Base-by-base conservation (phyloP, 164 flowering plant genomes). In the Stephania cephalantha region DNA sequence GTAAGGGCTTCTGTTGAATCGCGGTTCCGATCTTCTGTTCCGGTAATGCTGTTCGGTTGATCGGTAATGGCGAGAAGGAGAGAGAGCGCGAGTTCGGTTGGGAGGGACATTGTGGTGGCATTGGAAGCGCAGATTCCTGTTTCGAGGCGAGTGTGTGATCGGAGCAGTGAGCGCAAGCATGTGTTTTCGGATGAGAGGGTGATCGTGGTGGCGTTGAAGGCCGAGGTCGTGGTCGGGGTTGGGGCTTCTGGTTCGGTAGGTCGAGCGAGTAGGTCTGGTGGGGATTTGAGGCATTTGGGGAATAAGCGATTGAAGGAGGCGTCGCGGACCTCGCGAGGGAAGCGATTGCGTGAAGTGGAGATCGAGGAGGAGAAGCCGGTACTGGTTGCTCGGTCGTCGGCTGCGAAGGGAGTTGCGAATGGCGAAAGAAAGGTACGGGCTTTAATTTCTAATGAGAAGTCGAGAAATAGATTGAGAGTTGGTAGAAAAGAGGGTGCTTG, bases 71-170 rank as follows among this genome's bases (percentile, higher is more conserved):
- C 63, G 18, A 55, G 17, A 55, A 20, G 63, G 17, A 55, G 53
- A 48, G 9, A 12, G 53, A 48, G 13, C 53, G 53, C 6, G 9
- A 12, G 42, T 35, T 4, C 18, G 63, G 63, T 7, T 1, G 18
- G 17, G 80, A 84, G 94, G 13, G 97, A 91, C 81, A 85, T 87
- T 55, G 87, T 81, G 55, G 84, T 87, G 20, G 92, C 89, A 42
- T 71, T 86, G 88, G 80, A 84, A 81, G 76, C 78, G 1, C 94
- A 85, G 71, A 55, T 83, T 35, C 42, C 4, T 35, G 42, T 2
- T 35, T 35, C 42, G 42, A 35, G 42, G 4, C 42, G 42, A 35
- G 42, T 35, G 42, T 35, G 17, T 55, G 17, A 55, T 55, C 18
- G 63, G 18, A 5, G 7, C 13, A 9, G 63, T 15, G 17, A 55